phyloP scores from a whole-genome alignment of 2,329 filamentous ascomycete species.

The Neonectria ditissima region DNA sequence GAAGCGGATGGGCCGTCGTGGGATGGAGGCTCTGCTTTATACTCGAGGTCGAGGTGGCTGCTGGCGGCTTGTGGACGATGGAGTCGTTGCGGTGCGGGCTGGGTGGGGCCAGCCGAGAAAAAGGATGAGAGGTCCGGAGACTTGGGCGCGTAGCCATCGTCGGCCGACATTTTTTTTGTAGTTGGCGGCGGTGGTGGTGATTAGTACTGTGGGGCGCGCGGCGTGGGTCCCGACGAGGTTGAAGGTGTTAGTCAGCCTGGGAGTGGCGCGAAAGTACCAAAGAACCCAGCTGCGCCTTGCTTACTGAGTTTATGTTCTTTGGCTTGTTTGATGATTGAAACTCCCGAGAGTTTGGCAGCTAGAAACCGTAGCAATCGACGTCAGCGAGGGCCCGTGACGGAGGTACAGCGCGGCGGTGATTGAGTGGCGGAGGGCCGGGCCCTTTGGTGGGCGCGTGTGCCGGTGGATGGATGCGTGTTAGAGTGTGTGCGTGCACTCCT shows the following conservation, averaged over 20 bases:
- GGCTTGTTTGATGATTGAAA: conserved; percentile 5
- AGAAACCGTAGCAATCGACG: not conserved
- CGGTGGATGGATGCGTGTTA: conserved; percentile 3
- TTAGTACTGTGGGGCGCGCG: conserved; percentile 39
- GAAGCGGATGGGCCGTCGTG: conserved; percentile 41
- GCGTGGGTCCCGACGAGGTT: conserved; percentile 24
- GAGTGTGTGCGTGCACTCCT: not conserved
- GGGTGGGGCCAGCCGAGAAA: conserved; percentile 56
- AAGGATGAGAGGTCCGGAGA: conserved; percentile 71
- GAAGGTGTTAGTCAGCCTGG: conserved; percentile 24
- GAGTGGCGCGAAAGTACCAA: conserved; percentile 16
- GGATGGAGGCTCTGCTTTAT: conserved; percentile 50
- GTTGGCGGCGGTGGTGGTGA: conserved; percentile 29
- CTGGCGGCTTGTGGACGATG: conserved; percentile 48
- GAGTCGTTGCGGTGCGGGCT: conserved; percentile 50
- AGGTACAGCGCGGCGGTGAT: not conserved
- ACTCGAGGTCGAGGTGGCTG: conserved; percentile 45
- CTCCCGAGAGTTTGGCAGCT: not conserved
- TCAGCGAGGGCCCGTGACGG: not conserved
- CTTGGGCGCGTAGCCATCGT: conserved; percentile 67
- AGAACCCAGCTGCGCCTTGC: conserved; percentile 2
- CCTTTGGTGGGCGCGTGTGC: conserved; percentile 2
- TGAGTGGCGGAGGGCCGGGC: not conserved
- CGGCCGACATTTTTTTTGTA: conserved; percentile 58
- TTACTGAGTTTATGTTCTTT: not conserved